Evolutionary conservation across 2,329 filamentous ascomycete species (phyloP).

Genomic region (Botrytis sinoallii): DNA sequence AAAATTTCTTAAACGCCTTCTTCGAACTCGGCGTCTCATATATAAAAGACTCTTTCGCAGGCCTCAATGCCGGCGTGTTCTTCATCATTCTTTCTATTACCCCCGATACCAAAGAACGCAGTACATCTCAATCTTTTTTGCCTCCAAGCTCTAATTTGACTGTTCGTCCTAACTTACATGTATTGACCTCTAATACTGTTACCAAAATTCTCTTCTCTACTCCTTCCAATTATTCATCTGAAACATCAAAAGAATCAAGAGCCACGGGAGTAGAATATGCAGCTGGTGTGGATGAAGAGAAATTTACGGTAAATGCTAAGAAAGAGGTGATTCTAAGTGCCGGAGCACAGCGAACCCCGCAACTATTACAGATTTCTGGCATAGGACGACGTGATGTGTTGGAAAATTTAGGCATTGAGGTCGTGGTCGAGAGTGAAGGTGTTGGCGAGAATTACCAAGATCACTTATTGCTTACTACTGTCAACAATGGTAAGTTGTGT

Average conservation of each 20-base stretch:
- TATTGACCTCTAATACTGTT: slow-evolving; percentile 5
- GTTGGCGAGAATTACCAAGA: slow-evolving; percentile 53
- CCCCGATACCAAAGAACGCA: background rate
- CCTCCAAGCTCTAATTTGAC: background rate
- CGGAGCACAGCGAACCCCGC: slow-evolving; percentile 50
- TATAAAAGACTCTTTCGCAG: slow-evolving; percentile 35
- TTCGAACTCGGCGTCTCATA: slow-evolving; percentile 40
- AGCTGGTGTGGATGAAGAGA: background rate
- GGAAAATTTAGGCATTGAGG: slow-evolving; percentile 42
- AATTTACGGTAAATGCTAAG: slow-evolving; percentile 23
- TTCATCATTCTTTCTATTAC: slow-evolving; percentile 2
- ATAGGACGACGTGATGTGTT: slow-evolving; percentile 47
- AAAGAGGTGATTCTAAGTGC: slow-evolving; percentile 50
- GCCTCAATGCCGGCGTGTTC: background rate
- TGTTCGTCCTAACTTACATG: slow-evolving; percentile 4
- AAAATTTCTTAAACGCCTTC: slow-evolving; percentile 41
- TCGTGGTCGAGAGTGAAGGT: slow-evolving; percentile 45
- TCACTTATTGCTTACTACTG: slow-evolving; percentile 27
- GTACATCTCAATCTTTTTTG: slow-evolving; percentile 10
- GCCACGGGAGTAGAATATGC: background rate
- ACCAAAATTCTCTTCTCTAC: slow-evolving; percentile 4
- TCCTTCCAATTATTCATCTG: background rate
- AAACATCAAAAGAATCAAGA: background rate
- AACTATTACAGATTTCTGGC: slow-evolving; percentile 51
- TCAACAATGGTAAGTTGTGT: background rate